These are phyloP conservation scores for Talaromyces sp. DNA, from an alignment of 2,329 filamentous ascomycete species.

Conservation along the genomic window DNA sequence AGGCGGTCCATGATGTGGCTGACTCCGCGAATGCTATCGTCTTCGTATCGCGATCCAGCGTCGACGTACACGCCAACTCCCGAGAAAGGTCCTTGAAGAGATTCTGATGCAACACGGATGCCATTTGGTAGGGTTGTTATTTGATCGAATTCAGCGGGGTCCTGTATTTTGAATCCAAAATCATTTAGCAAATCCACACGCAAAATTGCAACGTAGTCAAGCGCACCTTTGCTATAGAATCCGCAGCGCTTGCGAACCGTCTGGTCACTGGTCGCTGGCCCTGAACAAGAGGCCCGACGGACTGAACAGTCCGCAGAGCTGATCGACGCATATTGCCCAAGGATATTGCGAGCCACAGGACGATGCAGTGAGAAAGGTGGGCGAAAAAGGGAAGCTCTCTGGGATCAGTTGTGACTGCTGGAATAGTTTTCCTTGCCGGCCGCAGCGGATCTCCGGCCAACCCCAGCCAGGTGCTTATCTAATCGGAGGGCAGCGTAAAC, in stretches of 20 bases:
- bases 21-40: slow-evolving; percentile 74
- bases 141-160: slow-evolving; percentile 79
- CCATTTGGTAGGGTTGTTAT: slow-evolving; percentile 90
- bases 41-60: slow-evolving; percentile 91
- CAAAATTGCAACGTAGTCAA: not conserved
- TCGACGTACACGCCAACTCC: slow-evolving; percentile 95
- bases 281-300: slow-evolving; percentile 30
- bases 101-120: slow-evolving; percentile 88
- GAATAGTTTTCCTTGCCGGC: slow-evolving; percentile 1
- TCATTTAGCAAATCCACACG: not conserved
- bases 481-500: not conserved
- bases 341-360: not conserved
- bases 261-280: slow-evolving; percentile 29
- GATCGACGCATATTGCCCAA: slow-evolving; percentile 31
- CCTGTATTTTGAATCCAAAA: slow-evolving; percentile 41
- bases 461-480: not conserved
- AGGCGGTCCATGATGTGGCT: slow-evolving; percentile 95
- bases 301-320: slow-evolving; percentile 35
- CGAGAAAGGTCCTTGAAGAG: slow-evolving; percentile 87
- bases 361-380: not conserved
- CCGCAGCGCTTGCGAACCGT: slow-evolving; percentile 31
- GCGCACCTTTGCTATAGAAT: slow-evolving; percentile 29
- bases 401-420: not conserved
- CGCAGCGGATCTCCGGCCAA: not conserved
- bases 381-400: not conserved